Conservation (phyloP, 1,284 basidiomycete genomes). For the Cryptococcus maquisensis region DNA sequence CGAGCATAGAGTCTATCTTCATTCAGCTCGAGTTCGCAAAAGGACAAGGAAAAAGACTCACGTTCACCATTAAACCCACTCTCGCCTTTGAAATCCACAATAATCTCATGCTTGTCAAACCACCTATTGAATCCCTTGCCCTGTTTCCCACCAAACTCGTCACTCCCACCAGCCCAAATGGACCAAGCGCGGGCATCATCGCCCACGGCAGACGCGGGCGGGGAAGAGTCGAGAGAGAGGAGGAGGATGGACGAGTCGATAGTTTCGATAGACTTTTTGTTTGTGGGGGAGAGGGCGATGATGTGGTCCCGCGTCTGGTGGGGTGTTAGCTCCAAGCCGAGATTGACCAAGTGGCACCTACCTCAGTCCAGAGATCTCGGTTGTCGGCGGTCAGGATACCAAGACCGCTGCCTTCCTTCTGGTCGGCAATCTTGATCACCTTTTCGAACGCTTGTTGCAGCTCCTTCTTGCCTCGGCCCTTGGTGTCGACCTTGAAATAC, state of each 20-base stretch:
- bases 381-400: constrained; percentile 82
- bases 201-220: constrained; percentile 19
- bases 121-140: constrained; percentile 75
- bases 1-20: constrained; percentile 52
- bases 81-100: constrained; percentile 89
- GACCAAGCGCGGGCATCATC: constrained; percentile 73
- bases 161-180: constrained; percentile 78
- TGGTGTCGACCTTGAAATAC: constrained; percentile 76
- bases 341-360: constrained; percentile 33
- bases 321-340: neutral
- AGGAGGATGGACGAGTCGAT: constrained; percentile 90
- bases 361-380: constrained; percentile 85
- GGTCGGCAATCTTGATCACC: constrained; percentile 67
- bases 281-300: constrained; percentile 61
- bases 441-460: constrained; percentile 76
- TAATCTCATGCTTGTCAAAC: constrained; percentile 95
- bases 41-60: constrained; percentile 20
- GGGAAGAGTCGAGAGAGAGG: constrained; percentile 69
- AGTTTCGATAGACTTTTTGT: constrained; percentile 65
- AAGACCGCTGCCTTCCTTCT: constrained; percentile 52
- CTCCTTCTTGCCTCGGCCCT: constrained; percentile 62
- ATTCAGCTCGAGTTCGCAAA: constrained; percentile 5
- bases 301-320: constrained; percentile 63
- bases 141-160: constrained; percentile 14
- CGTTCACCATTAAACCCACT: constrained; percentile 72